These are phyloP conservation scores for Boletus edulis DNA, from an alignment of 768 basidiomycete genomes.

Conservation along the genomic window DNA sequence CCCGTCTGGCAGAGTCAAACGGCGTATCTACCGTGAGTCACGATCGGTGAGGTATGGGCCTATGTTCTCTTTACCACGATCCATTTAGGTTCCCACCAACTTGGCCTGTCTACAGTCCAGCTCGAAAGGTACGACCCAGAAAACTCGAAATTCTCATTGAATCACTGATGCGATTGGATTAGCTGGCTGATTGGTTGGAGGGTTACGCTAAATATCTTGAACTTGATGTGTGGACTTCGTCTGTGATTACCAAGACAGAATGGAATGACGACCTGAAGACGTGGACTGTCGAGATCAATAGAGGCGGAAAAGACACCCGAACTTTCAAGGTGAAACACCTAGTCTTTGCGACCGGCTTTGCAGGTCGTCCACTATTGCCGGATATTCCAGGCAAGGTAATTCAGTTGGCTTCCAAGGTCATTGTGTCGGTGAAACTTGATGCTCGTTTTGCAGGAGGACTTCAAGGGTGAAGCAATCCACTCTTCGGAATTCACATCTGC, in stretches of 20 bases:
- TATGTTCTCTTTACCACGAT: background rate
- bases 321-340: conserved; percentile 47
- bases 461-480: conserved; percentile 54
- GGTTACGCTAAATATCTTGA: conserved; percentile 57
- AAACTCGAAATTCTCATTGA: background rate
- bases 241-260: conserved; percentile 37
- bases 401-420: conserved; percentile 21
- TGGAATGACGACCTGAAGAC: conserved; percentile 37
- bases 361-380: conserved; percentile 44
- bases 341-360: conserved; percentile 55
- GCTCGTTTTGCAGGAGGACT: conserved; percentile 36
- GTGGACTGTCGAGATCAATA: conserved; percentile 46
- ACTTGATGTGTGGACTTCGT: conserved; percentile 60
- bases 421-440: background rate
- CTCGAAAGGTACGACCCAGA: conserved; percentile 39
- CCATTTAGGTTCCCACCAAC: conserved; percentile 46
- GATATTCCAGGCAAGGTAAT: conserved; percentile 41
- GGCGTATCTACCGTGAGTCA: conserved; percentile 49
- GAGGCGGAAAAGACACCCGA: conserved; percentile 32
- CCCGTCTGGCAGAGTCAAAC: conserved; percentile 54
- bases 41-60: background rate
- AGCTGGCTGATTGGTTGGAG: conserved; percentile 68
- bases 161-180: background rate
- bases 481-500: conserved; percentile 50
- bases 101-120: conserved; percentile 53